Evolutionary conservation across 805 yeast genomes (phyloP), one percentile per base, ranked within the genome.

Genomic region (Pichia membranifaciens): DNA sequence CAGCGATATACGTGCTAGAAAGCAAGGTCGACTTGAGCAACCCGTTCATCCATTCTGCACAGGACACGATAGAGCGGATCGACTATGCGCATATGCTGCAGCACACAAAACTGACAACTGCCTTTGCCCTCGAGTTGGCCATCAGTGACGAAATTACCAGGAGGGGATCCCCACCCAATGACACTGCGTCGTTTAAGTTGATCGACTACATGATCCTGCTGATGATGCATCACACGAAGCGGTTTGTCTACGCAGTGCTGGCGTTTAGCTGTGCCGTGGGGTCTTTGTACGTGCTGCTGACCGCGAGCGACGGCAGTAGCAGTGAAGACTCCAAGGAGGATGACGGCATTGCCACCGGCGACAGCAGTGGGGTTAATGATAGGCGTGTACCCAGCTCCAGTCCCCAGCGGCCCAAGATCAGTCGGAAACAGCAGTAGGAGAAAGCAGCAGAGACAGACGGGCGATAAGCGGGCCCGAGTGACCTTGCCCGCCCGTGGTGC

Each of bases 1-100:
- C 97, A 4, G 76, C 88, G 9, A 78, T 88, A 29, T 86, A 88
- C 65, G 84, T 87, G 40, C 78, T 84, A 53, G 99, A 93, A 65
- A 74, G 87, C 38, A 83, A 76, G 48, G 75, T 87, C 63, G 74
- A 76, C 47, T 72, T 72, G 52, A 72, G 81, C 3, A 81, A 79
- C 64, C 83, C 82, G 40, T 82, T 71, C 59, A 84, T 89, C 53
- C 99, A 91, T 66, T 75, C 85, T 36, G 74, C 79, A 1, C 63
- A 76, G 64, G 99, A 91, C 60, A 88, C 96, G 2, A 60, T 91
- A 47, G 96, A 89, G 57, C 71, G 84, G 55, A 72, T 91, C 44
- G 83, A 85, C 58, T 79, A 86, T 58, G 79, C 74, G 38, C 96
- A 90, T 62, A 79, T 91, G 70, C 74, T 70, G 15, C 87, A 91